phyloP scores from a whole-genome alignment of 257 asterid species.

The Fraxinus excelsior region DNA sequence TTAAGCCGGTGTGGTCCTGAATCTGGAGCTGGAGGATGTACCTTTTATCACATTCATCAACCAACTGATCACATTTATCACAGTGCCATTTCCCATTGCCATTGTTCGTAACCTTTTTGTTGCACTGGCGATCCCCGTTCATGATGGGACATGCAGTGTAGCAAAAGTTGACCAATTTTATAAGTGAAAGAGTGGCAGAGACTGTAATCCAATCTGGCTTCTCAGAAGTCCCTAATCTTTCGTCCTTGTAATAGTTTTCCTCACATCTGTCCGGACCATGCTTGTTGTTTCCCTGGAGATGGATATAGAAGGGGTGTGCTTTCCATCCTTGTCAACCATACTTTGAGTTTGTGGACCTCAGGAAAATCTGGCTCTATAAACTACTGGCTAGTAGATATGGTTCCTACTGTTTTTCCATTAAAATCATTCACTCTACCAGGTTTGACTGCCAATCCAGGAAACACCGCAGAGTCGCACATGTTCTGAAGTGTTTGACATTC shows the following conservation, averaged over 20 bases:
- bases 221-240: conserved; percentile 79
- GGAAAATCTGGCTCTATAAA: conserved; percentile 83
- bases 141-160: conserved; percentile 78
- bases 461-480: conserved; percentile 71
- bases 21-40: conserved; percentile 85
- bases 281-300: conserved; percentile 61
- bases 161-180: conserved; percentile 69
- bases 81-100: conserved; percentile 91
- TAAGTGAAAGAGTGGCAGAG: conserved; percentile 60
- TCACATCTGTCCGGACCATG: conserved; percentile 45
- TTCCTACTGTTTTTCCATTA: conserved; percentile 84
- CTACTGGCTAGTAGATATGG: conserved; percentile 63
- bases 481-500: conserved; percentile 79
- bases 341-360: conserved; percentile 60
- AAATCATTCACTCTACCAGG: conserved; percentile 75
- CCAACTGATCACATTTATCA: conserved; percentile 64
- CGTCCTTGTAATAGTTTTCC: conserved; percentile 87
- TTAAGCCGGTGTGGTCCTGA: conserved; percentile 87
- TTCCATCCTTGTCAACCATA: conserved; percentile 83
- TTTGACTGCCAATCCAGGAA: conserved; percentile 84
- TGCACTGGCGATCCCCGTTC: conserved; percentile 81
- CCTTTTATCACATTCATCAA: conserved; percentile 85
- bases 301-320: conserved; percentile 54
- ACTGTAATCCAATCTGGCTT: conserved; percentile 91
- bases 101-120: conserved; percentile 74